Percentiles rank a stretch among this genome's conserved stretches.
These are phyloP conservation scores for Corylus americana DNA, from an alignment of 306 rosid genomes.

Conservation along the genomic window DNA sequence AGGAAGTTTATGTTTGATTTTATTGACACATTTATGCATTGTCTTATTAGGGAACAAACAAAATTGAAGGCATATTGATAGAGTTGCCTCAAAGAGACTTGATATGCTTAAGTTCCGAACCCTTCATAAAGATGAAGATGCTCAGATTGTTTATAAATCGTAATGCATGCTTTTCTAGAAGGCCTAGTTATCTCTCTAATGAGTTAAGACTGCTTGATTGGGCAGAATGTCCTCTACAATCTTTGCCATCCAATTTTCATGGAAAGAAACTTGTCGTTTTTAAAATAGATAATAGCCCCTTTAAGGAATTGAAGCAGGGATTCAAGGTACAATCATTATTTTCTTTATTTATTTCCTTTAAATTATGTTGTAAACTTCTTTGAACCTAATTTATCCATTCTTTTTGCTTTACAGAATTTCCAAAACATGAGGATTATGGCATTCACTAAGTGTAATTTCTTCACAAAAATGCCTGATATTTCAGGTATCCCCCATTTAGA, in stretches of 20 bases:
- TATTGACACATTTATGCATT: not conserved
- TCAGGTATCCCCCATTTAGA: conserved; percentile 25
- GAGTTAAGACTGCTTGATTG: conserved; percentile 1
- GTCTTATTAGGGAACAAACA: not conserved
- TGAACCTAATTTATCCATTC: not conserved
- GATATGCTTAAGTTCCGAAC: not conserved
- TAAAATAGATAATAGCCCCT: not conserved
- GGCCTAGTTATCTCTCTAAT: not conserved
- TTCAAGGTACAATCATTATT: not conserved
- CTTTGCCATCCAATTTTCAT: not conserved
- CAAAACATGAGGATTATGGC: not conserved
- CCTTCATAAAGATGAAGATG: not conserved
- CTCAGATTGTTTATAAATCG: not conserved
- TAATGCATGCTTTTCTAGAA: not conserved
- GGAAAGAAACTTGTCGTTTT: not conserved
- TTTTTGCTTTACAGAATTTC: not conserved
- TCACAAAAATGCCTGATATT: not conserved
- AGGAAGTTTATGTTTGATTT: not conserved
- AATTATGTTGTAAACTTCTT: not conserved
- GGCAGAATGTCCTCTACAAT: not conserved
- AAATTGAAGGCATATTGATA: conserved; percentile 5
- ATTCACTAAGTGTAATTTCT: not conserved
- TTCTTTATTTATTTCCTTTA: not conserved
- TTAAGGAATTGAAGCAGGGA: not conserved
- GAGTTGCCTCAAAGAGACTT: not conserved